Conservation (phyloP, 257 asterid genomes). For the Cordia subcordata region DNA sequence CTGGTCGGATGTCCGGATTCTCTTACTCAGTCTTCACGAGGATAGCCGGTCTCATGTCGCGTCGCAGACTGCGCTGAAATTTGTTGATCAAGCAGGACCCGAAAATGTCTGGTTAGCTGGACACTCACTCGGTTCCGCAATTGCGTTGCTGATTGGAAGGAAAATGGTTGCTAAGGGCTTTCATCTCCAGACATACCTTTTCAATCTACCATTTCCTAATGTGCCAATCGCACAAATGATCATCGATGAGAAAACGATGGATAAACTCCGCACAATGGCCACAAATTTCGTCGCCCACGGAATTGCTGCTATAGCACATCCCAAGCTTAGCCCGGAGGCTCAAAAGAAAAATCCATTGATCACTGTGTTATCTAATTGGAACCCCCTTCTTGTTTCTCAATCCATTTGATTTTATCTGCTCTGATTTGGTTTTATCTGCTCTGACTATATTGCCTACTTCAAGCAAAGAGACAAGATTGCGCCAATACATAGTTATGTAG, state of each 20-base stretch:
- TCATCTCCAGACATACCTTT: constrained; percentile 3
- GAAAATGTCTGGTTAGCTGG: constrained; percentile 15
- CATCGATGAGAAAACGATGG: background rate
- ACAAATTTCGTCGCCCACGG: background rate
- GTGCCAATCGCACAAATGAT: background rate
- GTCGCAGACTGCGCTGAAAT: background rate
- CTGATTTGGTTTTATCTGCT: constrained; percentile 4
- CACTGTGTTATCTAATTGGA: background rate
- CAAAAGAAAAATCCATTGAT: background rate
- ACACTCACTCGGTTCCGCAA: constrained; percentile 10
- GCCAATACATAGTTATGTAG: background rate
- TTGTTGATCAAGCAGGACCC: background rate
- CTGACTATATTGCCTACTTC: constrained; percentile 5
- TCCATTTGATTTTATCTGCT: constrained; percentile 5
- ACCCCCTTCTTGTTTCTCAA: constrained; percentile 3
- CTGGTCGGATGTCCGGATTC: background rate
- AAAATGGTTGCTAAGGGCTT: background rate
- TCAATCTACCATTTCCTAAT: constrained; percentile 9
- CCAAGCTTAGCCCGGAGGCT: no score
- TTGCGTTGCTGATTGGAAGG: constrained; percentile 4
- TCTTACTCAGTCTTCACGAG: background rate
- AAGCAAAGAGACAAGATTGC: background rate
- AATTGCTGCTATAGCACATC: background rate
- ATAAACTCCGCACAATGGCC: constrained; percentile 1
- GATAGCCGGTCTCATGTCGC: background rate